These are phyloP conservation scores for Allomyces arbusculus DNA, from an alignment of 192 early-diverging fungal genomes.

Conservation along the genomic window DNA sequence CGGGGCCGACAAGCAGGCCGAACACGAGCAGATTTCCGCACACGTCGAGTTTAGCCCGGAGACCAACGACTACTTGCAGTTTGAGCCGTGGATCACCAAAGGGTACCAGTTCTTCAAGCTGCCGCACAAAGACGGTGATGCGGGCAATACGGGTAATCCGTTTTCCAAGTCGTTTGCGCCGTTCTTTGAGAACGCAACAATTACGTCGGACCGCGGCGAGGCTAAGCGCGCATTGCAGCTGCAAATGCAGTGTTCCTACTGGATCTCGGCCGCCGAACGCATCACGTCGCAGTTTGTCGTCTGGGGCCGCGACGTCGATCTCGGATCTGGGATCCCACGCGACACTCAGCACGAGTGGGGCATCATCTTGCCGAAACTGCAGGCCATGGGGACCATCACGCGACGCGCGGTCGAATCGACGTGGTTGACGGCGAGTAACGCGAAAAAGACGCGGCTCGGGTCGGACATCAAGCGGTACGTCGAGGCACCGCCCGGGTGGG, in stretches of 20 bases:
- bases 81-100: background rate
- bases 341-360: slow-evolving; percentile 18
- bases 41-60: slow-evolving; percentile 10
- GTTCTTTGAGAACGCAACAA: slow-evolving; percentile 55
- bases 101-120: slow-evolving; percentile 10
- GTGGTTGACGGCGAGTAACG: slow-evolving; percentile 92
- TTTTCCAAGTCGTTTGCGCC: slow-evolving; percentile 61
- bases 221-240: slow-evolving; percentile 59
- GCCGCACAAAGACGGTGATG: slow-evolving; percentile 72
- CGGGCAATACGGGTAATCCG: slow-evolving; percentile 59
- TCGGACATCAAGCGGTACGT: slow-evolving; percentile 84
- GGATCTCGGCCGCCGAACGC: slow-evolving; percentile 66
- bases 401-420: slow-evolving; percentile 76
- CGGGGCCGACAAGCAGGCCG: background rate
- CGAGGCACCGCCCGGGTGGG: slow-evolving; percentile 58
- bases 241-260: slow-evolving; percentile 70
- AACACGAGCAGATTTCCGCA: background rate
- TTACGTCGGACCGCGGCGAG: slow-evolving; percentile 45
- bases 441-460: slow-evolving; percentile 69
- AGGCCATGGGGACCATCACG: slow-evolving; percentile 92
- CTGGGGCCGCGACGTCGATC: slow-evolving; percentile 21
- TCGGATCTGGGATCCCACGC: background rate
- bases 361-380: slow-evolving; percentile 73
- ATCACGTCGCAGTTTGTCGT: slow-evolving; percentile 69
- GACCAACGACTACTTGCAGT: slow-evolving; percentile 19